phyloP scores from a whole-genome alignment of 108 stramenopile genomes.

The Conticribra guillardii region DNA sequence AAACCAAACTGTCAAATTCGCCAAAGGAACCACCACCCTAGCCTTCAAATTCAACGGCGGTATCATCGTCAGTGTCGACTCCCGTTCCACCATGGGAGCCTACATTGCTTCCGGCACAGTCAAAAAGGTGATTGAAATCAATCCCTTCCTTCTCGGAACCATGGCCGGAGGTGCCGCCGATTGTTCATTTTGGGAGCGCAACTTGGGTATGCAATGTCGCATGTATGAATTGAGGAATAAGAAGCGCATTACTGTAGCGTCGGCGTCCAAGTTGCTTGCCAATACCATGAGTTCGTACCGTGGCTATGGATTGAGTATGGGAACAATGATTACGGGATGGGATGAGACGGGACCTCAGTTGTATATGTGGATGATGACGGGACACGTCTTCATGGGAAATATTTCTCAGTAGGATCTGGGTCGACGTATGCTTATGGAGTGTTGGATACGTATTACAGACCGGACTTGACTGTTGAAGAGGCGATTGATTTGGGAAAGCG shows the following conservation, averaged over 20 bases:
- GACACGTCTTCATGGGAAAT: constrained; percentile 95
- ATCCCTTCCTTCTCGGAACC: constrained; percentile 98
- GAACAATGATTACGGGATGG: constrained; percentile 99
- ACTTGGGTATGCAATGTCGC: constrained; percentile 97
- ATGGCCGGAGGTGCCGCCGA: constrained; percentile 99
- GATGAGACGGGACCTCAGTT: constrained; percentile 99
- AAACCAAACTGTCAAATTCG: constrained; percentile 86
- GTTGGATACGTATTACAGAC: constrained; percentile 93
- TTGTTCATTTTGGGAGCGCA: constrained; percentile 99
- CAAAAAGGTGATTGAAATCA: constrained; percentile 99
- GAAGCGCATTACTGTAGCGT: constrained; percentile 97
- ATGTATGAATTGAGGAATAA: constrained; percentile 97
- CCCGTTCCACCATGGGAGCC: constrained; percentile 97
- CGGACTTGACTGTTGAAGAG: constrained; percentile 97
- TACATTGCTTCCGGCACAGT: constrained; percentile 97
- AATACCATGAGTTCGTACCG: constrained; percentile 97
- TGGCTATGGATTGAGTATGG: constrained; percentile 99
- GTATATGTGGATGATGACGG: constrained; percentile 99
- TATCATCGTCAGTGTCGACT: constrained; percentile 96
- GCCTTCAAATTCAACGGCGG: constrained; percentile 98
- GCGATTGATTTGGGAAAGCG: constrained; percentile 99
- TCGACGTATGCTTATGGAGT: constrained; percentile 99
- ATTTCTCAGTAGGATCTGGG: constrained; percentile 98
- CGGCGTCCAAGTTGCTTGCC: constrained; percentile 96
- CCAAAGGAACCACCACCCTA: constrained; percentile 99